Evolutionary conservation across 495 filamentous ascomycete genomes (phyloP), one percentile per base, ranked within the genome.

Genomic region (Aspergillus diversus): DNA sequence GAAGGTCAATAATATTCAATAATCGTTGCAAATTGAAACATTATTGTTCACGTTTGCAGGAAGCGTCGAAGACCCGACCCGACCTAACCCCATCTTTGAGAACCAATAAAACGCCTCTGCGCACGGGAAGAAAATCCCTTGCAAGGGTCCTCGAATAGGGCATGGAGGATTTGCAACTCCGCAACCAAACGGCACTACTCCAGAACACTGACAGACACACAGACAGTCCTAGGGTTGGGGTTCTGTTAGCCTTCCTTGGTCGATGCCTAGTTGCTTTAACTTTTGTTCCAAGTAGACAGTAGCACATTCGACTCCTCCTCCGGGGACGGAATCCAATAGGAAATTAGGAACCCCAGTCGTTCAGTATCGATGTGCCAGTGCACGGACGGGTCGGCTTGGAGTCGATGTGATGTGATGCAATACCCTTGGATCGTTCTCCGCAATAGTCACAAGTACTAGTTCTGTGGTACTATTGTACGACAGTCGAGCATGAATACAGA

Each of bases 181-280:
- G 53, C 46, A 57, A 55, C 63, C 63, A 65, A 65, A 65, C 63
- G 63, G 63, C 58, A 61, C 52, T 54, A 56, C 63, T 65, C 63
- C 63, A 51, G 58, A 57, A 53, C 53, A 57, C 60, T 63, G 60
- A 54, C 60, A 63, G 60, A 56, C 52, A 62, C 46, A 63, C 53
- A 46, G 60, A 11, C 53, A 48, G 17, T 48, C 51, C 60, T 57
- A n/a, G 47, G 47, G 60, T 49, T 61, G 59, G 59, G 37, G 52
- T 55, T 50, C 15, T 27, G 21, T 27, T 50, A 42, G 46, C 32
- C 37, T 5, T 42, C 27, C 46, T 56, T 17, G 53, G 17, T 11
- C 21, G 51, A 43, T 63, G 53, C 16, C 39, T 50, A 56, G 58
- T 60, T 31, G 16, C 46, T 52, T 31, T 47, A 53, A 16, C 39